phyloP scores from a whole-genome alignment of 2,329 filamentous ascomycete genomes.

The Aspergillus brunneoviolaceus region DNA sequence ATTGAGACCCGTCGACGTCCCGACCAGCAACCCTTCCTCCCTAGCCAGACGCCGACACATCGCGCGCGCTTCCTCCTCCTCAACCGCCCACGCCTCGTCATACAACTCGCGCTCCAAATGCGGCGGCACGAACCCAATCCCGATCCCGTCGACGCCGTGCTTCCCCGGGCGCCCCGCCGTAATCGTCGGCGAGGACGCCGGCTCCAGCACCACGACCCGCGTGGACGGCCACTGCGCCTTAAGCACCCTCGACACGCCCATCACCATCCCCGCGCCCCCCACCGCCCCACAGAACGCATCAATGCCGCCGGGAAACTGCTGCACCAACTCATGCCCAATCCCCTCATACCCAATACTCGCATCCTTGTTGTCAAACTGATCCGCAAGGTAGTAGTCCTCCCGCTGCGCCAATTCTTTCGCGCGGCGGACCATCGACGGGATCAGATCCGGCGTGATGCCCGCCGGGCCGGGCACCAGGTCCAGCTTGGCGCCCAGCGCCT shows the following conservation, averaged over 20 bases:
- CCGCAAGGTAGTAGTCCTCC: conserved; percentile 4
- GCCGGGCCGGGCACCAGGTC: conserved; percentile 11
- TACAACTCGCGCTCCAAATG: conserved; percentile 75
- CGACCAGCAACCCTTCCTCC: conserved; percentile 84
- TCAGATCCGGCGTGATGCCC: conserved; percentile 11
- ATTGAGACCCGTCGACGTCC: conserved; percentile 37
- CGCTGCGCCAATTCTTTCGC: conserved; percentile 5
- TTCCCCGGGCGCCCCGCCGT: conserved; percentile 47
- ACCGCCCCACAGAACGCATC: conserved; percentile 18
- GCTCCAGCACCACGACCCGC: conserved; percentile 14
- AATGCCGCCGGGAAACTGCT: conserved; percentile 14
- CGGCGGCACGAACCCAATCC: conserved; percentile 90
- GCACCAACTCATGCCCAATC: conserved; percentile 12
- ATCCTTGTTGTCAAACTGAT: conserved; percentile 18
- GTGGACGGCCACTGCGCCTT: conserved; percentile 1
- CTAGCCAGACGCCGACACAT: conserved; percentile 78
- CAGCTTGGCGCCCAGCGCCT: conserved; percentile 12
- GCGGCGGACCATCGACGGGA: conserved; percentile 7
- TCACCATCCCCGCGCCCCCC: conserved; percentile 15
- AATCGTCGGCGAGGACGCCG: conserved; percentile 12
- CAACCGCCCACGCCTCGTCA: conserved; percentile 91
- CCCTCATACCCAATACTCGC: conserved; percentile 12
- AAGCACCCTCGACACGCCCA: conserved; percentile 13
- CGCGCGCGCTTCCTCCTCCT: conserved; percentile 78
- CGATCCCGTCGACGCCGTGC: conserved; percentile 94